These are phyloP conservation scores for Barbarea vulgaris DNA, from an alignment of 345 rosid genomes.

Conservation along the genomic window DNA sequence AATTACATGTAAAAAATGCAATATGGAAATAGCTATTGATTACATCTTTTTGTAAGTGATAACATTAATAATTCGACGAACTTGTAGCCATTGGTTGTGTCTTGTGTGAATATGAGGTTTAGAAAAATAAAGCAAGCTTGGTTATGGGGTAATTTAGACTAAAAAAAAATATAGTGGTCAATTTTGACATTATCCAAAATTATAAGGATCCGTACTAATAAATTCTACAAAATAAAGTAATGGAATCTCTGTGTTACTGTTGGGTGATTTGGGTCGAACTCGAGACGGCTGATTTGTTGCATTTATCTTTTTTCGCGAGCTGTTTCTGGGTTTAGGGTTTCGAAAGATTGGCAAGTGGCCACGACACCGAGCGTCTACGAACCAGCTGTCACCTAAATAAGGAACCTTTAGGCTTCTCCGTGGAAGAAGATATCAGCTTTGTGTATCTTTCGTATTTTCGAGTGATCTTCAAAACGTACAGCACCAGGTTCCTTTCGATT, in stretches of 20 bases:
- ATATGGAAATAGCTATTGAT: not conserved
- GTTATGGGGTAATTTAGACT: not conserved
- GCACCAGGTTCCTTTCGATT: slow-evolving; percentile 26
- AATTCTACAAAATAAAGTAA: slow-evolving; percentile 2
- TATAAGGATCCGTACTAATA: not conserved
- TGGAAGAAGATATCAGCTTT: slow-evolving; percentile 1
- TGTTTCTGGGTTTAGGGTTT: slow-evolving; percentile 30
- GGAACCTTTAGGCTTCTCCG: slow-evolving; percentile 26
- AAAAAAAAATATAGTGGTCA: not conserved
- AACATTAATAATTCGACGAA: not conserved
- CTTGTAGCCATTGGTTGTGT: not conserved
- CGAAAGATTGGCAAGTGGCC: slow-evolving; percentile 25
- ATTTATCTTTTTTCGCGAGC: not conserved
- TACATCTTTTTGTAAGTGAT: not conserved
- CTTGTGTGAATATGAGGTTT: not conserved
- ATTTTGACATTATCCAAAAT: not conserved
- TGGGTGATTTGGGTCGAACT: slow-evolving; percentile 9
- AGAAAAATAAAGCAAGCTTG: not conserved
- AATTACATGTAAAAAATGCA: not conserved
- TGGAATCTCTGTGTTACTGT: not conserved
- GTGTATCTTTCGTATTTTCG: not conserved
- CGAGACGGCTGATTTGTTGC: slow-evolving; percentile 7
- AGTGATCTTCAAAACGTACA: slow-evolving; percentile 3
- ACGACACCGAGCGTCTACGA: slow-evolving; percentile 12
- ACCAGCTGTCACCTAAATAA: slow-evolving; percentile 5